phyloP scores from a whole-genome alignment of 2,329 filamentous ascomycete genomes.

The Xylaria polymorpha region DNA sequence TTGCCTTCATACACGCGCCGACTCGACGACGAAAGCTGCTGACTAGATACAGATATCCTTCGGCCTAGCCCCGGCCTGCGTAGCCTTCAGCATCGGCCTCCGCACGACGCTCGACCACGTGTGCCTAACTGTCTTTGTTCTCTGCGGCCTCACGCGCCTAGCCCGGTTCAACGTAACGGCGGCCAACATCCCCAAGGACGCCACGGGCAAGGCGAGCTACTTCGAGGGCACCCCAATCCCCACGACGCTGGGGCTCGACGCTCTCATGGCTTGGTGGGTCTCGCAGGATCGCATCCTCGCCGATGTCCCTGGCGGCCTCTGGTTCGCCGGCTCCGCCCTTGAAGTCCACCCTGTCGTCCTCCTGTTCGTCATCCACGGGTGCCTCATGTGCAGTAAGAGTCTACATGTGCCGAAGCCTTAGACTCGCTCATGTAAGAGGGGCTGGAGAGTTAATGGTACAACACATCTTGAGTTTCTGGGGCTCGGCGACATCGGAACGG shows the following conservation, averaged over 20 bases:
- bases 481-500: conserved; percentile 6
- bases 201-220: conserved; percentile 89
- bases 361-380: conserved; percentile 89
- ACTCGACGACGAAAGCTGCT: conserved; percentile 1
- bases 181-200: conserved; percentile 88
- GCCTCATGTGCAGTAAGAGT: conserved; percentile 94
- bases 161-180: conserved; percentile 99
- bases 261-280: conserved; percentile 90
- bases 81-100: conserved; percentile 89
- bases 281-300: conserved; percentile 82
- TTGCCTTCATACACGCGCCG: not conserved
- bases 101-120: conserved; percentile 87
- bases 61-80: conserved; percentile 86
- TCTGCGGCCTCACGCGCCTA: conserved; percentile 91
- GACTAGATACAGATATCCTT: conserved; percentile 80
- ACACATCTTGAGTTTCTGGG: not conserved
- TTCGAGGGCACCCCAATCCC: conserved; percentile 98
- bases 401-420: conserved; percentile 92
- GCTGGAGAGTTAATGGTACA: not conserved
- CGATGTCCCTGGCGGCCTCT: conserved; percentile 79
- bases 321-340: conserved; percentile 72
- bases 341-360: conserved; percentile 87
- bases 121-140: conserved; percentile 85
- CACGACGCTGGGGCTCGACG: conserved; percentile 83
- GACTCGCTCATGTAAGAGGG: not conserved